phyloP scores from a whole-genome alignment of 2,329 filamentous ascomycete species.

The Colletotrichum limetticola region DNA sequence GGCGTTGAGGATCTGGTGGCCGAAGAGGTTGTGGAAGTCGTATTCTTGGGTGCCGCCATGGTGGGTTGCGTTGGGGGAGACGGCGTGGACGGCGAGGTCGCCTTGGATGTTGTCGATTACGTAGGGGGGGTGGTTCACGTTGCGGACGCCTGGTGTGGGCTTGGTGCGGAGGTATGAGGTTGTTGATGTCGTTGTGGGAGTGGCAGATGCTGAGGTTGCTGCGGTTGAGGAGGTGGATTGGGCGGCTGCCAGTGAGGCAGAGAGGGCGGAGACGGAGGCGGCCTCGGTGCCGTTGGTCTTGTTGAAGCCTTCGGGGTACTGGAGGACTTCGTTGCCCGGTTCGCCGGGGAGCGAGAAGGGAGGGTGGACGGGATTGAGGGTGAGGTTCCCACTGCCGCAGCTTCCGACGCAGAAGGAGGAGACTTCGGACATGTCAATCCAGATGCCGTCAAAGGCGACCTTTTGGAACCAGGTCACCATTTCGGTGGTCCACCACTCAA shows the following conservation, averaged over 20 bases:
- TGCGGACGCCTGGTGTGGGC: constrained; percentile 70
- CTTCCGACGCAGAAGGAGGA: constrained; percentile 76
- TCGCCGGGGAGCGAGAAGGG: constrained; percentile 68
- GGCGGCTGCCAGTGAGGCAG: constrained; percentile 49
- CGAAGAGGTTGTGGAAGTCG: constrained; percentile 84
- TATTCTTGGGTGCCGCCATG: constrained; percentile 79
- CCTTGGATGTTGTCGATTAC: constrained; percentile 79
- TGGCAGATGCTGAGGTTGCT: constrained; percentile 41
- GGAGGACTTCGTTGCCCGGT: constrained; percentile 46
- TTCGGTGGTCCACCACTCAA: constrained; percentile 76
- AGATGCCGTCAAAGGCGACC: constrained; percentile 62
- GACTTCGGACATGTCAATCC: constrained; percentile 70
- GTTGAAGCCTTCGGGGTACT: constrained; percentile 74
- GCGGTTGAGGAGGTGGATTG: constrained; percentile 36
- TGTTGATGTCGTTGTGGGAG: constrained; percentile 38
- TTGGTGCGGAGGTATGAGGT: constrained; percentile 54
- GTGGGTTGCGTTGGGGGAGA: constrained; percentile 83
- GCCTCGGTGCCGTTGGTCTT: constrained; percentile 65
- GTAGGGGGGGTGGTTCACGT: constrained; percentile 81
- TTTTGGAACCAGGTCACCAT: constrained; percentile 66
- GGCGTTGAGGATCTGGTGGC: constrained; percentile 79
- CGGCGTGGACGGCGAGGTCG: constrained; percentile 77
- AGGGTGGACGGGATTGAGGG: constrained; percentile 74
- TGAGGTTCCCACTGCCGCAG: constrained; percentile 73
- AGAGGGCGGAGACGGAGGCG: constrained; percentile 64